Percentiles rank a stretch among this genome's conserved stretches.
Conservation (phyloP, 75 land plant genomes). For the Picea glauca region DNA sequence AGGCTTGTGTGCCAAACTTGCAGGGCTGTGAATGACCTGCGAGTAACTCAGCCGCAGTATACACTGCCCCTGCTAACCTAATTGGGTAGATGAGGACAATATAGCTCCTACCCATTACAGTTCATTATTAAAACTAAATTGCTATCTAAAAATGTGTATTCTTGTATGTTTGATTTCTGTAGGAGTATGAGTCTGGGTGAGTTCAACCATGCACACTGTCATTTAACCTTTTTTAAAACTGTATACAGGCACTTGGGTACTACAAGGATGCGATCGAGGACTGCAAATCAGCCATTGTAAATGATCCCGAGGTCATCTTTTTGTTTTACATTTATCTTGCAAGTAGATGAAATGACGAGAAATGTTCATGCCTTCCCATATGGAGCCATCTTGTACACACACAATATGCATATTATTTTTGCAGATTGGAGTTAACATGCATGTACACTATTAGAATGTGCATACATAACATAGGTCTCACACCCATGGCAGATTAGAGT, state of each 20-base stretch:
- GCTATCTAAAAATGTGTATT: not conserved
- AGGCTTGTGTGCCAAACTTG: too few species aligned
- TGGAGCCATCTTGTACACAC: not conserved
- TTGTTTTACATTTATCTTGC: conserved; percentile 3
- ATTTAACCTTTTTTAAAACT: not conserved
- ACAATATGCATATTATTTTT: not conserved
- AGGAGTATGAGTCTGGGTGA: not conserved
- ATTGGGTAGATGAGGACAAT: too few species aligned
- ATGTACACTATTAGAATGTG: not conserved
- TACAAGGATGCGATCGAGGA: conserved; percentile 39
- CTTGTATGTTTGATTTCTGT: not conserved
- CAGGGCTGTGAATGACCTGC: too few species aligned
- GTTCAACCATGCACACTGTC: not conserved
- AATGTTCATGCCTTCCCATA: not conserved
- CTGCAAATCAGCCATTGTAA: conserved; percentile 42
- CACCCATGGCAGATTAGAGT: not conserved
- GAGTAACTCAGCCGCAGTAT: too few species aligned
- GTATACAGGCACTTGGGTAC: conserved; percentile 35
- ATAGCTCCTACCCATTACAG: too few species aligned
- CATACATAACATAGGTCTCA: not conserved
- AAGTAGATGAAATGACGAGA: not conserved
- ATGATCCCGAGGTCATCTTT: conserved; percentile 38
- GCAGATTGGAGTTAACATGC: not conserved
- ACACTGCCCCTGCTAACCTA: too few species aligned
- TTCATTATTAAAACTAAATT: not conserved